These are phyloP conservation scores for Ophiocordyceps australis DNA, from an alignment of 2,329 filamentous ascomycete species.

Conservation along the genomic window DNA sequence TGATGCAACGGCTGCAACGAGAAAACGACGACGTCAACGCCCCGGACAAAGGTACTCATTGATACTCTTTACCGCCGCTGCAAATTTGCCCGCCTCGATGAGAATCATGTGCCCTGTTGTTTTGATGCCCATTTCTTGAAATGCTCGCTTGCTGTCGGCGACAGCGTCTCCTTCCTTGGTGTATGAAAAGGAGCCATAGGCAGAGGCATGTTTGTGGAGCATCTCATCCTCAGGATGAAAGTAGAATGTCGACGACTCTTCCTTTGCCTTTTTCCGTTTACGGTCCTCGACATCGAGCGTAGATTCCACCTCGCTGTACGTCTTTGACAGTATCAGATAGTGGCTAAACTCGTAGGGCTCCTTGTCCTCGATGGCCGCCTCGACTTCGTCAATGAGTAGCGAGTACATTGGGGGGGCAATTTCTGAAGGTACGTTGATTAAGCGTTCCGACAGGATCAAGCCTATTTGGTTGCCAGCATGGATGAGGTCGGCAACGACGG, in stretches of 20 bases:
- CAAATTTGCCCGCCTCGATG: constrained; percentile 65
- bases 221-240: constrained; percentile 96
- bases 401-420: constrained; percentile 85
- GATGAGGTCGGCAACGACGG: constrained; percentile 39
- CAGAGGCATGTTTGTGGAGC: constrained; percentile 57
- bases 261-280: constrained; percentile 47
- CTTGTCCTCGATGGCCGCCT: constrained; percentile 72
- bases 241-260: constrained; percentile 52
- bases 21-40: not conserved
- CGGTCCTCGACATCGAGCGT: constrained; percentile 47
- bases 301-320: constrained; percentile 78
- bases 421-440: constrained; percentile 95
- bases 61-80: constrained; percentile 57
- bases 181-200: constrained; percentile 55
- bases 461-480: constrained; percentile 44
- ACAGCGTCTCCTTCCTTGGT: constrained; percentile 65
- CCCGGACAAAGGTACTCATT: constrained; percentile 48
- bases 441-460: constrained; percentile 73
- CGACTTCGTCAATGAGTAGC: constrained; percentile 84
- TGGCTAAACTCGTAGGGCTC: constrained; percentile 89
- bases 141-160: constrained; percentile 83
- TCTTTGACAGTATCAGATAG: constrained; percentile 81
- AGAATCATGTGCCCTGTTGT: constrained; percentile 72
- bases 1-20: constrained; percentile 70
- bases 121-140: constrained; percentile 82